Base-by-base conservation (phyloP, 148 eudicot species). In the Rhododendron vialii region DNA sequence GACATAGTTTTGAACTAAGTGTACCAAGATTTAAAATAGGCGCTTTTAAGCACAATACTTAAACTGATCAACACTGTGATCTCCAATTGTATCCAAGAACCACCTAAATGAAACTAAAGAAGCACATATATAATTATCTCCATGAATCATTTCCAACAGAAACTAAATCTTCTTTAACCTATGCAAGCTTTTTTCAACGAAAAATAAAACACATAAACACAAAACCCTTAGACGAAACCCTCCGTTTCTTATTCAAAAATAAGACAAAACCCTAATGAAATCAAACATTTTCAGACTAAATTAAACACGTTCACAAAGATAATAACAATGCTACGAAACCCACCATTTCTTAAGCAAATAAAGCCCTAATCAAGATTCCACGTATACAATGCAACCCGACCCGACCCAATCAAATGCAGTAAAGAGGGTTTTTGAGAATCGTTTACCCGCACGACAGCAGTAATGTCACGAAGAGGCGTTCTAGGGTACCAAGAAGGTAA, bases 401-500 rank as follows among this genome's bases (percentile, higher is more conserved):
- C 82, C 35, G 7, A 53, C 12, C 17, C 5, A 50, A 81, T 81
- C 71, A 35, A 33, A 69, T 30, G 47, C 28, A 78, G 24, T 65
- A 38, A 75, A 43, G 11, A 59, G 47, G 3, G 8, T 75, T 55
- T 75, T 55, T 18, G 6, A 78, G 35, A 86, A 85, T 77, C 63
- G 47, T 87, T 67, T 93, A 94, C 98, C 93, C 92, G 90, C 71
- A 86, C 88, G 50, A 94, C 80, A 26, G 87, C 86, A 33, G 98
- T 94, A 11, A 94, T 86, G 74, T 94, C 94, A 20, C 91, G 86
- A 2, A 94, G 90, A 30, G 95, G 98, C 22, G 88, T 88, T 50
- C 98, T 91, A 20, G 98, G 98, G 53, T 94, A 91, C 95, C 98
- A 93, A 88, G 92, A 90, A 41, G 96, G 98, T 83, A 95, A 83